Base-by-base conservation (phyloP, 2,329 filamentous ascomycete genomes). In the Neonectria magnoliae region DNA sequence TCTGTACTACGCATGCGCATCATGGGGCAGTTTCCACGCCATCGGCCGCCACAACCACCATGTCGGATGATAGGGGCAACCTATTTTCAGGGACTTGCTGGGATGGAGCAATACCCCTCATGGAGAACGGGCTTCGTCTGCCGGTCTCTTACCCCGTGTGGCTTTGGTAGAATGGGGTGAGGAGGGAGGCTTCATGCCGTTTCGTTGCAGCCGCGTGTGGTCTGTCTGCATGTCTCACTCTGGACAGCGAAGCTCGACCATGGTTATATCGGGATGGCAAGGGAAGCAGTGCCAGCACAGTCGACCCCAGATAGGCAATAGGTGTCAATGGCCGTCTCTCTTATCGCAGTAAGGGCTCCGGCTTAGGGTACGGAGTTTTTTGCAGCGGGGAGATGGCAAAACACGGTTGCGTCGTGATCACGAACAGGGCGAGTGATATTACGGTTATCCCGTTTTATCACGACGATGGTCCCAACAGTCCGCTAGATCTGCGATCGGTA, bases 211-310 rank as follows among this genome's bases (percentile, higher is more conserved):
- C 54, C 31, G 45, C 45, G 31, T 18, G 31, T 50, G 10, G 20
- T 44, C 60, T 64, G 67, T 44, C 60, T 64, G 67, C 65, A 68
- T 69, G 65, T 69, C 62, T 66, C 57, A 68, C 60, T 62, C 41
- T 42, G 41, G 50, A 53, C 31, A 56, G 31, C n/a, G 31, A 64
- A 65, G 48, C 50, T 36, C 45, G 44, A 18, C 44, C 25, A 55
- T 33, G 33, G 50, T 42, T 54, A 25, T 51, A 38, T 50, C 14
- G 41, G 56, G 36, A 59, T 58, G 33, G 42, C 42, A 63, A 44
- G 48, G 33, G 61, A 54, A 55, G 55, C 42, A 29, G 33, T 54
- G 50, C 55, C 55, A 54, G 22, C 50, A 36, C 48, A 53, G 16
- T 48, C 29, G 16, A 53, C 44, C 45, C 48, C 14, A 20, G 7